Percentiles rank a stretch among this genome's conserved stretches.
Evolutionary conservation across 306 rosid species (phyloP).

Genomic region (Inga laurina): DNA sequence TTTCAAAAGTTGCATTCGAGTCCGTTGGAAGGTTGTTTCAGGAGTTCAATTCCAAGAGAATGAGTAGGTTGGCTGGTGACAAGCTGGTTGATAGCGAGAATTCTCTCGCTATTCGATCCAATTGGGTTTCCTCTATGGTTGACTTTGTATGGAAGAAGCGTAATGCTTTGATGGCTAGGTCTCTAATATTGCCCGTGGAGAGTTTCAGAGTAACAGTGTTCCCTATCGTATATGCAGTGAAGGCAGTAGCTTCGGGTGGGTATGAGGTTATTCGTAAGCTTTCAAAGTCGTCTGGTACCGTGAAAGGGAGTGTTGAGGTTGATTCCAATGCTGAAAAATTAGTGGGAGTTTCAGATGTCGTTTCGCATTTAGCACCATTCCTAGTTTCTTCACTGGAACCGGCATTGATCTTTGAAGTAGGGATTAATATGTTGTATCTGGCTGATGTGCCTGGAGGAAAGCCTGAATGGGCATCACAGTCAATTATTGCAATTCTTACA

Average conservation of each 20-base stretch:
- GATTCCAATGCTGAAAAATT: conserved; percentile 81
- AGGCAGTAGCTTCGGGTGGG: conserved; percentile 89
- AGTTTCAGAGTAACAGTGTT: conserved; percentile 84
- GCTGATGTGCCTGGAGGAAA: conserved; percentile 99
- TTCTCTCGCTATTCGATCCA: conserved; percentile 88
- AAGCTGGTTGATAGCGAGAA: conserved; percentile 94
- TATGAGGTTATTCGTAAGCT: conserved; percentile 78
- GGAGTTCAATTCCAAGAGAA: conserved; percentile 87
- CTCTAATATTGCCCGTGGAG: conserved; percentile 88
- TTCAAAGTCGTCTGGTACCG: conserved; percentile 61
- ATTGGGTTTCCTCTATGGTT: conserved; percentile 95
- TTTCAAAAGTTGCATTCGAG: conserved; percentile 91
- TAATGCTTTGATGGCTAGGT: conserved; percentile 87
- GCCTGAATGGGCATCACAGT: conserved; percentile 97
- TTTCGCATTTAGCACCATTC: conserved; percentile 90
- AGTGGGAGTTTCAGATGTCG: conserved; percentile 93
- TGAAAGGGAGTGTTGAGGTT: conserved; percentile 33
- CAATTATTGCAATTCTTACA: conserved; percentile 88
- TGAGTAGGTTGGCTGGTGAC: conserved; percentile 93
- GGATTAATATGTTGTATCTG: conserved; percentile 88
- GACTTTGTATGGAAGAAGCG: conserved; percentile 96
- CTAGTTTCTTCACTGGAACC: conserved; percentile 93
- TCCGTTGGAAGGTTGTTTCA: conserved; percentile 90
- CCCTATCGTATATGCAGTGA: conserved; percentile 85
- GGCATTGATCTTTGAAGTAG: conserved; percentile 90